These are phyloP conservation scores for Fimicolochytrium jonesii DNA, from an alignment of 192 early-diverging fungal species.

Conservation along the genomic window DNA sequence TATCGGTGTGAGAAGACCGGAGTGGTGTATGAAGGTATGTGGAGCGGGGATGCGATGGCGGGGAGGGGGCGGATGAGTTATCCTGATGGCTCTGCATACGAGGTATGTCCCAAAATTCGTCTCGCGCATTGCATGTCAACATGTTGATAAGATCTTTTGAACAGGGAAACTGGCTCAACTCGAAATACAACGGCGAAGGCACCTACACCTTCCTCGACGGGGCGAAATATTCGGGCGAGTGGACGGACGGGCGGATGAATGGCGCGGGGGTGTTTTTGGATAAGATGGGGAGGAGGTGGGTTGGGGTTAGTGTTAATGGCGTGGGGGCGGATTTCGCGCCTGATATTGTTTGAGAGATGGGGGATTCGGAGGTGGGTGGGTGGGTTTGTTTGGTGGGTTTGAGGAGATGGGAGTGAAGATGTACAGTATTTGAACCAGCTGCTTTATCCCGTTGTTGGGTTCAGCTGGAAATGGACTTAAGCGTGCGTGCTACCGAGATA, in stretches of 20 bases:
- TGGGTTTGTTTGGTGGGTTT: no score
- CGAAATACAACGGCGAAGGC: slow-evolving; percentile 33
- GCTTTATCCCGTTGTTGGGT: no score
- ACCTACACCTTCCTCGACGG: slow-evolving; percentile 35
- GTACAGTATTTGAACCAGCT: no score
- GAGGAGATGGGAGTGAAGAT: no score
- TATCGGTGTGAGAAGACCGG: slow-evolving; percentile 8
- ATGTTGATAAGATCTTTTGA: background rate
- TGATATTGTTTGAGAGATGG: slow-evolving; percentile 31
- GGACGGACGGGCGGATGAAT: slow-evolving; percentile 27
- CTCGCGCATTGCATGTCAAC: background rate
- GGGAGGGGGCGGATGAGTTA: slow-evolving; percentile 16
- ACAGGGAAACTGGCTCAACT: slow-evolving; percentile 32
- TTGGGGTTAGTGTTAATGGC: slow-evolving; percentile 32
- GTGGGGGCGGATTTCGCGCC: slow-evolving; percentile 21
- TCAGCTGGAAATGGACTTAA: no score
- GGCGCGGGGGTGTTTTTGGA: slow-evolving; percentile 30
- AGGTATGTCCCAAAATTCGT: no score
- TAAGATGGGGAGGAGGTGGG: slow-evolving; percentile 25
- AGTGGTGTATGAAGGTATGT: slow-evolving; percentile 14
- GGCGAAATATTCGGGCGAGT: slow-evolving; percentile 28
- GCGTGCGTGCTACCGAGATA: no score
- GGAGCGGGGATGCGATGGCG: slow-evolving; percentile 23
- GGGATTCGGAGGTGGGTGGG: no score
- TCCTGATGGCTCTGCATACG: slow-evolving; percentile 30